phyloP scores from a whole-genome alignment of 148 eudicot genomes.

The Nepenthes gracilis region DNA sequence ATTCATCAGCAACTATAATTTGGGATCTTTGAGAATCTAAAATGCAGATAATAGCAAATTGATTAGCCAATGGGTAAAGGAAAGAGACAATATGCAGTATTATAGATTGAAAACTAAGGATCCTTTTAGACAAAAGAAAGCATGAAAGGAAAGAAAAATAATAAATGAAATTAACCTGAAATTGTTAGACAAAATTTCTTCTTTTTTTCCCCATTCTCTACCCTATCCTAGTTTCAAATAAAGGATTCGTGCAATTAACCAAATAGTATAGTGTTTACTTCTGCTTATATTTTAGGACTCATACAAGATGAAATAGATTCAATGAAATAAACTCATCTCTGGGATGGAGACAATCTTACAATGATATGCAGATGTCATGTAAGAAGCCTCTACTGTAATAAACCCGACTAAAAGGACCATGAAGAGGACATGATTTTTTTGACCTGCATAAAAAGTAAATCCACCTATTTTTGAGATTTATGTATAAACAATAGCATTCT shows the following conservation, averaged over 20 bases:
- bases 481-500: too few species aligned
- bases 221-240: background rate
- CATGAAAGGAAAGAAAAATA: background rate
- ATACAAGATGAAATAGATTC: background rate
- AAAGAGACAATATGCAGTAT: background rate
- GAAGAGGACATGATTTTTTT: slow-evolving; percentile 48
- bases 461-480: background rate
- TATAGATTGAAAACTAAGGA: background rate
- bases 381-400: slow-evolving; percentile 38
- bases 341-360: slow-evolving; percentile 31
- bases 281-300: too few species aligned
- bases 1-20: background rate
- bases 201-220: background rate
- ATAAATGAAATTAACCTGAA: background rate
- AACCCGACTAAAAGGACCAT: slow-evolving; percentile 47
- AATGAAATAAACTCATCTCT: background rate
- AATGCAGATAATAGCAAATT: slow-evolving; percentile 7
- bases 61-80: background rate
- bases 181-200: background rate
- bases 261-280: too few species aligned
- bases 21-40: slow-evolving; percentile 9
- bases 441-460: slow-evolving; percentile 28
- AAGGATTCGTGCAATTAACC: too few species aligned
- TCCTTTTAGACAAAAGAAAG: background rate
- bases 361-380: slow-evolving; percentile 30